Base-by-base conservation (phyloP, 2,329 filamentous ascomycete genomes). In the Cadophora gregata region DNA sequence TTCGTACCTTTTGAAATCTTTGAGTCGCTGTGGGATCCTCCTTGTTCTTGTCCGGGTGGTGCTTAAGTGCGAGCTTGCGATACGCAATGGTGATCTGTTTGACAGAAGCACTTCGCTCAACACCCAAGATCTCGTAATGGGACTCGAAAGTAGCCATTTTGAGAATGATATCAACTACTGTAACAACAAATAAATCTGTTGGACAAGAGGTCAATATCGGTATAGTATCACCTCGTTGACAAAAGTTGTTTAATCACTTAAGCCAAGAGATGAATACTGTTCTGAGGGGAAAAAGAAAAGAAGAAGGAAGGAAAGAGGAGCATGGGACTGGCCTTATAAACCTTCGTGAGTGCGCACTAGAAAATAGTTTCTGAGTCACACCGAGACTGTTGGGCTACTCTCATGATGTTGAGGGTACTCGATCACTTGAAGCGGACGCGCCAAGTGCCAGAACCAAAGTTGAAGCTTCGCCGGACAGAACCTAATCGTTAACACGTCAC, bases 31-130 rank as follows among this genome's bases (percentile, higher is more conserved):
- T 58, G 53, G 10, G 19, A 38, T 58, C 53, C 9, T n/a, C 51
- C 33, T 51, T 51, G 56, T 64, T 64, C 47, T 60, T 60, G 45
- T 64, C 63, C 3, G 63, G 63, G 29, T 64, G 63, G 55, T 29
- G 27, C 47, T 64, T 64, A 16, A 64, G 51, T 29, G 63, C 55
- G 31, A 47, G 42, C 42, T 47, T 47, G 42, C 42, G 42, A 47
- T 47, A 47, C 42, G 42, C 42, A 21, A 47, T n/a, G 10, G 42
- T 47, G 42, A 47, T 47, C 42, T 47, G 19, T 47, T 47, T 47
- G 42, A 47, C 19, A 47, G 42, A 47, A 47, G 42, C 42, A 47
- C 42, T 21, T 47, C 21, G 25, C 50, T 31, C 50, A n/a, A 53
- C 25, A 19, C 50, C 50, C 50, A 53, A 53, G 50, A 31, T 53